These are phyloP conservation scores for Trypethelium eluteriae DNA, from an alignment of 495 filamentous ascomycete genomes.

Conservation along the genomic window DNA sequence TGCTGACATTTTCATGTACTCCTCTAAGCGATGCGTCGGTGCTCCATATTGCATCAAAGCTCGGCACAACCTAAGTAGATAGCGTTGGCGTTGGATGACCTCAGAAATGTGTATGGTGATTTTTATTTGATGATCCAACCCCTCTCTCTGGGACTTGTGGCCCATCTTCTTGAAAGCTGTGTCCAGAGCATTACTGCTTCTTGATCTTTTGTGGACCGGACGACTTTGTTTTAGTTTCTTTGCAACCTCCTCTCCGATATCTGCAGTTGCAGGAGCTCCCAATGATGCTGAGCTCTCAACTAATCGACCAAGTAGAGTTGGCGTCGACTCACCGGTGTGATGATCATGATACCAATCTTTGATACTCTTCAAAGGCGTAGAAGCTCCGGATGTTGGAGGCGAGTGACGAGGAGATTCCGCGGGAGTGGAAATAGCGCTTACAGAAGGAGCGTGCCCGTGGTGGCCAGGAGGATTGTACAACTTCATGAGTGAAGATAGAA, in stretches of 20 bases:
- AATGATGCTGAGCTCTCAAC: conserved; percentile 51
- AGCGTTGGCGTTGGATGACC: conserved; percentile 69
- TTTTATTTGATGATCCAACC: conserved; percentile 58
- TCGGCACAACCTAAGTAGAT: conserved; percentile 75
- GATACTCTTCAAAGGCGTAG: conserved; percentile 42
- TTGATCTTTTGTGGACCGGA: conserved; percentile 22
- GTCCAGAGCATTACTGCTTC: conserved; percentile 41
- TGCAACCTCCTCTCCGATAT: conserved; percentile 31
- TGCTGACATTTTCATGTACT: conserved; percentile 87
- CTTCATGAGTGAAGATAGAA: conserved; percentile 71
- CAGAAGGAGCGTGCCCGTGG: conserved; percentile 9
- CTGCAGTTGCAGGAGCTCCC: conserved; percentile 35
- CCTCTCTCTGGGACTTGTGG: conserved; percentile 26
- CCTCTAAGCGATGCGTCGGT: conserved; percentile 47
- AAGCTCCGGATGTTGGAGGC: conserved; percentile 44
- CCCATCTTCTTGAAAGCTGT: conserved; percentile 39
- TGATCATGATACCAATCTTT: conserved; percentile 59
- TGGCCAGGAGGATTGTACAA: conserved; percentile 43
- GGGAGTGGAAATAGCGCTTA: conserved; percentile 13
- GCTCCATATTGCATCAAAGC: conserved; percentile 62
- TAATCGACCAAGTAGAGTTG: conserved; percentile 45
- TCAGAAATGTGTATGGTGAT: conserved; percentile 90
- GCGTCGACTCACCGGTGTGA: conserved; percentile 42
- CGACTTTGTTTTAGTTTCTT: conserved; percentile 31
- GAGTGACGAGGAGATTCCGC: conserved; percentile 31